Evolutionary conservation across 1,284 basidiomycete species (phyloP).

Genomic region (Irpex sp.): DNA sequence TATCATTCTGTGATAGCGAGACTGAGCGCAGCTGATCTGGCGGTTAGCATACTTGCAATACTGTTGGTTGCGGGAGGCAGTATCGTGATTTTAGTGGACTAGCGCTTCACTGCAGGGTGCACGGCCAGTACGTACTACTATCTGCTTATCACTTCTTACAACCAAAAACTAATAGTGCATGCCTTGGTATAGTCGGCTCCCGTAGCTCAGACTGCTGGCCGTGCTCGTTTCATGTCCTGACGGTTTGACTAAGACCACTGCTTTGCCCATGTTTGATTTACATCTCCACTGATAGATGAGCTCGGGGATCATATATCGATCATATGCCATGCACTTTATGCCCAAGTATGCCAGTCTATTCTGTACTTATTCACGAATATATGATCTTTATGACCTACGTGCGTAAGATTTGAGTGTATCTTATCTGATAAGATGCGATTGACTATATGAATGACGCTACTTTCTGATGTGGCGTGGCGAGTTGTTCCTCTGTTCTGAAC

Average conservation of each 20-base stretch:
- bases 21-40: not conserved
- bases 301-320: too few relatives aligned
- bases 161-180: too few relatives aligned
- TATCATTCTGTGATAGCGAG: not conserved
- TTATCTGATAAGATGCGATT: conserved; percentile 1
- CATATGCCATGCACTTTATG: too few relatives aligned
- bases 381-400: not conserved
- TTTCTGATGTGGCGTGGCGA: not conserved
- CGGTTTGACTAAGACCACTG: too few relatives aligned
- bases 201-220: too few relatives aligned
- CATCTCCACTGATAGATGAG: too few relatives aligned
- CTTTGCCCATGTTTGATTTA: too few relatives aligned
- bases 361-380: too few relatives aligned
- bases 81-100: not conserved
- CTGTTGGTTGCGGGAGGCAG: not conserved
- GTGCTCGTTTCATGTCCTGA: too few relatives aligned
- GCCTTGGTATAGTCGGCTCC: too few relatives aligned
- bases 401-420: not conserved
- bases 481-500: not conserved
- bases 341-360: too few relatives aligned
- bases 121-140: not conserved
- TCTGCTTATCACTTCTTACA: not conserved
- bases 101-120: not conserved
- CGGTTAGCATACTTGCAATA: not conserved
- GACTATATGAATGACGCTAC: not conserved